Conservation (phyloP, 1,139 yeast genomes). For the Geotrichum restrictum region DNA sequence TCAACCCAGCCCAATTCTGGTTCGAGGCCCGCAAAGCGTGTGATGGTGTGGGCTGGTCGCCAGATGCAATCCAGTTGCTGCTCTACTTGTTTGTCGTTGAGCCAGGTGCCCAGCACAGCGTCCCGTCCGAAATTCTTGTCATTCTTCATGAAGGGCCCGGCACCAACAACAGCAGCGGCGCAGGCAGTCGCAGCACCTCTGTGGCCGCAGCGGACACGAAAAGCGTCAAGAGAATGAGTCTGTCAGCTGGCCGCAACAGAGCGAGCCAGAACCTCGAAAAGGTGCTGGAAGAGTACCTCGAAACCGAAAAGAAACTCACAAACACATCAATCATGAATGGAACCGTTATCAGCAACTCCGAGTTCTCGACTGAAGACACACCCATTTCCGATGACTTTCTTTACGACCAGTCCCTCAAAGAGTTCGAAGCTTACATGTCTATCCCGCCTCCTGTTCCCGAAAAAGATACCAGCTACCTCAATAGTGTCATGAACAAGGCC, state of each 20-base stretch:
- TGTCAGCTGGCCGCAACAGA: not conserved
- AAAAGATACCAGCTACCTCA: conserved; percentile 9
- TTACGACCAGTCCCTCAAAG: conserved; percentile 9
- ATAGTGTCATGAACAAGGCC: conserved; percentile 9
- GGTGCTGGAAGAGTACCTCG: conserved; percentile 13
- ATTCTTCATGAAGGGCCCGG: conserved; percentile 14
- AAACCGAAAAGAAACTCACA: conserved; percentile 14
- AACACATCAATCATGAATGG: conserved; percentile 6
- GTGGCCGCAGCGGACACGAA: not conserved
- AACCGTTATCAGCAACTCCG: conserved; percentile 9
- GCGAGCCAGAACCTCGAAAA: conserved; percentile 14
- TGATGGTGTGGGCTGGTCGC: not conserved
- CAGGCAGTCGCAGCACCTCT: not conserved
- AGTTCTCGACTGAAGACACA: not conserved
- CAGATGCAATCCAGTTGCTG: conserved; percentile 4
- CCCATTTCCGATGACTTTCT: not conserved
- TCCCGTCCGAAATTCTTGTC: conserved; percentile 9
- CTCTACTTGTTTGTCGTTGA: conserved; percentile 7
- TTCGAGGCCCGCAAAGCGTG: conserved; percentile 9
- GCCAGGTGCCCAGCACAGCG: conserved; percentile 6
- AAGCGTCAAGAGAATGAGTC: not conserved
- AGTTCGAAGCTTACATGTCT: conserved; percentile 11
- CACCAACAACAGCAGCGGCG: not conserved
- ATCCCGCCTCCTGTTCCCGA: conserved; percentile 15
- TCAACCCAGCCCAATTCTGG: conserved; percentile 16